Conservation (phyloP, 2,329 filamentous ascomycete species). For the Penicillium sclerotigenum region DNA sequence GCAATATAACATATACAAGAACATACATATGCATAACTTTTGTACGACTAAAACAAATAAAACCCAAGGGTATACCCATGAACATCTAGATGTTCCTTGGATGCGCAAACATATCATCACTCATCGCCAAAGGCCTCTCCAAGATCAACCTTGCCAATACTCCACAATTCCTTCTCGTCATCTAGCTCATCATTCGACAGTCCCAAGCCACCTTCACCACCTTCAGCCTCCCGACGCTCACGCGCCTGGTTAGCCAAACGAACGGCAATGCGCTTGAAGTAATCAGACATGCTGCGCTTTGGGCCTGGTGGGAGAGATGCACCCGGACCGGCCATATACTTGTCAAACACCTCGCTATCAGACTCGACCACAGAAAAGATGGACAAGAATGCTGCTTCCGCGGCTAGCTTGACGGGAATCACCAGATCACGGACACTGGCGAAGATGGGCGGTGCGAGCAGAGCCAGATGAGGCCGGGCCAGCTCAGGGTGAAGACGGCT, state of each 20-base stretch:
- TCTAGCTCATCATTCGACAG: conserved; percentile 87
- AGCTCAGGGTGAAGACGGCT: conserved; percentile 75
- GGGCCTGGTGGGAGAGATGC: conserved; percentile 65
- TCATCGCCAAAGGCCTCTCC: conserved; percentile 50
- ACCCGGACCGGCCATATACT: conserved; percentile 72
- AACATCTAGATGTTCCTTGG: conserved; percentile 21
- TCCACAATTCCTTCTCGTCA: conserved; percentile 94
- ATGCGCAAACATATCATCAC: conserved; percentile 19
- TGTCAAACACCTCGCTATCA: conserved; percentile 82
- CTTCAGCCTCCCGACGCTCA: conserved; percentile 87
- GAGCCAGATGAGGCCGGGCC: conserved; percentile 73
- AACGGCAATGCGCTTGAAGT: conserved; percentile 90
- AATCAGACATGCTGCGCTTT: conserved; percentile 91
- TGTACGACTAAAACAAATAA: conserved; percentile 18
- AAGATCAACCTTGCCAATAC: conserved; percentile 83
- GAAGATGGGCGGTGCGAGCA: conserved; percentile 82
- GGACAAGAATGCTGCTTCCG: conserved; percentile 89
- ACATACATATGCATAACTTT: conserved; percentile 17
- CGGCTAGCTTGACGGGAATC: conserved; percentile 92
- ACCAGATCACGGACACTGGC: conserved; percentile 84
- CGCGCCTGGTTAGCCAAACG: conserved; percentile 81
- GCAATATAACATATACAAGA: conserved; percentile 11
- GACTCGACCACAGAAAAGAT: conserved; percentile 88
- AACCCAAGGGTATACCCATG: conserved; percentile 29
- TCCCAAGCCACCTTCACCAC: conserved; percentile 79